Conservation (phyloP, 768 basidiomycete species). For the Psilocybe tampanensis region DNA sequence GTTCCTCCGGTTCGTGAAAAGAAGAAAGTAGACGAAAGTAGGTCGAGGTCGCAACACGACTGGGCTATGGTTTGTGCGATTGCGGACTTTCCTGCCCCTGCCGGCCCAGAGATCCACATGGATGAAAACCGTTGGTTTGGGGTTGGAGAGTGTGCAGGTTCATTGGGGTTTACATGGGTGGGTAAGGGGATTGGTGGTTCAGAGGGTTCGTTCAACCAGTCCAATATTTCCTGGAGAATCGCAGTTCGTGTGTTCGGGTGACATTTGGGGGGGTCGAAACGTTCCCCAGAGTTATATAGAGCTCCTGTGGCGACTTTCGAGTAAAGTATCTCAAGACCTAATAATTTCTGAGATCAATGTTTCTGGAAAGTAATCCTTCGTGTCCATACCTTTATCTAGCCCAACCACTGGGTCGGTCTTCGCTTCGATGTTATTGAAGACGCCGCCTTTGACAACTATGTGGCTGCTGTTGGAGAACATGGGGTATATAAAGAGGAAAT, state of each 20-base stretch:
- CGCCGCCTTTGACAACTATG: not conserved
- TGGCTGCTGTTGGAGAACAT: not conserved
- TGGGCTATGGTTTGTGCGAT: not conserved
- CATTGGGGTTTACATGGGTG: not conserved
- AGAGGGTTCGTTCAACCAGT: not conserved
- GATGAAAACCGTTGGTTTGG: not conserved
- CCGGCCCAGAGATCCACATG: not conserved
- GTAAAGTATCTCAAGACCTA: not conserved
- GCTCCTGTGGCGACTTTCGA: not conserved
- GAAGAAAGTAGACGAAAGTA: not conserved
- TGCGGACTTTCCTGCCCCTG: not conserved
- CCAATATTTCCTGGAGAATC: not conserved
- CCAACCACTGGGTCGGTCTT: not conserved
- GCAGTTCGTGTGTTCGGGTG: not conserved
- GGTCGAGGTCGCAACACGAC: not conserved
- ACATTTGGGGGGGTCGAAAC: not conserved
- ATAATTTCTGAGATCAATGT: not conserved
- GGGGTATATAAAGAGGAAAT: not conserved
- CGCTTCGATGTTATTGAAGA: not conserved
- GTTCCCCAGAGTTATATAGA: not conserved
- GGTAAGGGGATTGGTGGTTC: not conserved
- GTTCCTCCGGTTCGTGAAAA: not conserved
- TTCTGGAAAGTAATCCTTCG: not conserved
- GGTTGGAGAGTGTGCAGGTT: not conserved
- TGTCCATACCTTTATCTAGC: not conserved